Evolutionary conservation across 2,329 filamentous ascomycete species (phyloP), one percentile per base, ranked within the genome.

Genomic region (Lithohypha guttulata): DNA sequence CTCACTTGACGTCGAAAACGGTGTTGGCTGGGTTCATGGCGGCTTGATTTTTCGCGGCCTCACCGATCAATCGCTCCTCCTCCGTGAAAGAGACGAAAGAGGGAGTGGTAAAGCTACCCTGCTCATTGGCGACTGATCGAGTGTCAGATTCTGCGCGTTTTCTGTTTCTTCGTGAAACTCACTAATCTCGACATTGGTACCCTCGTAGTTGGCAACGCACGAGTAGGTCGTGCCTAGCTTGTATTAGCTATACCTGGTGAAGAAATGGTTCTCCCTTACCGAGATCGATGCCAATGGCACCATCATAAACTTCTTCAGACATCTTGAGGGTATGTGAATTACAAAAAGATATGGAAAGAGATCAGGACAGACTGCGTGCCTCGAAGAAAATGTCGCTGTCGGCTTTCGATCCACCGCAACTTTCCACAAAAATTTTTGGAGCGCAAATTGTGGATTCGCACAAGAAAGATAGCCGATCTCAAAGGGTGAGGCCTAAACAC

Each of bases 201-300:
- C 91, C 73, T 96, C 91, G 73, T 96, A 98, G 70, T 83, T 93
- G 70, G 91, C 91, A 72, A 96, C 91, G 70, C 91, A 98, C 62
- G 91, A 96, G 79, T 98, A 98, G 69, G 91, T 98, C 58, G 91
- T 98, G 70, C 91, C 89, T 95, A 57, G 51, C 45, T 21, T 45
- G 30, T 45, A 53, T 53, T 51, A 54, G 55, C 38, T 36, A 37
- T 34, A 26, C 28, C 46, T 15, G 29, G 40, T 42, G 23, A 32
- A n/a, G 32, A 17, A 27, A 30, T 11, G 22, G 23, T 6, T 29
- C 25, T 38, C 53, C 71, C 80, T 60, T 73, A 93, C 89, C 91
- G 73, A 98, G 78, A 81, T 98, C 91, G 74, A 98, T 98, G 79
- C 91, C 91, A 73, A 96, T 85, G 79, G 91, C 91, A 83, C 91